phyloP scores from a whole-genome alignment of 2,329 filamentous ascomycete genomes.

The Botrytis squamosa region DNA sequence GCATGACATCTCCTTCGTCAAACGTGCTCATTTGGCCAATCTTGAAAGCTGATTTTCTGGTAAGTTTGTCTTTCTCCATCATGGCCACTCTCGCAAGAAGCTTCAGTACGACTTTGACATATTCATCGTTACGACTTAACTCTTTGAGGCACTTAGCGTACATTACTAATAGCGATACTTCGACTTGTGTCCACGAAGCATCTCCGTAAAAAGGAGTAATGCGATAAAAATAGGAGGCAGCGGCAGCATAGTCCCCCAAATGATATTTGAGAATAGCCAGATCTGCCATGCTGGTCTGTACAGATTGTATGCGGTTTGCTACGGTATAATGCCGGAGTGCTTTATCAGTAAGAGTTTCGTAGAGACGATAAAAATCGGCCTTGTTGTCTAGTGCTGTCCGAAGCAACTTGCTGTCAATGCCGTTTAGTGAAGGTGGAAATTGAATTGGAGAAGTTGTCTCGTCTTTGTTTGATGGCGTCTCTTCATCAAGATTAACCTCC shows the following conservation, averaged over 20 bases:
- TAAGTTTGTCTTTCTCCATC: slow-evolving; percentile 51
- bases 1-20: slow-evolving; percentile 25
- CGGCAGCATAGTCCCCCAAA: slow-evolving; percentile 68
- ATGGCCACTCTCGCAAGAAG: slow-evolving; percentile 67
- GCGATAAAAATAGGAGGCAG: slow-evolving; percentile 74
- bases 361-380: slow-evolving; percentile 64
- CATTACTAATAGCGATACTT: slow-evolving; percentile 81
- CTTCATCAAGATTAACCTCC: slow-evolving; percentile 53
- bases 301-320: slow-evolving; percentile 74
- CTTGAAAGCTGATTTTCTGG: slow-evolving; percentile 39
- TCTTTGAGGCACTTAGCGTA: slow-evolving; percentile 80
- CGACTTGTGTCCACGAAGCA: slow-evolving; percentile 74
- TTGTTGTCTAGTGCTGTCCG: slow-evolving; percentile 59
- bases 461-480: slow-evolving; percentile 12
- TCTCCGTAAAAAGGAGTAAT: slow-evolving; percentile 78
- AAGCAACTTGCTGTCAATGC: slow-evolving; percentile 57
- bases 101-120: slow-evolving; percentile 71
- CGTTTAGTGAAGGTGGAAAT: slow-evolving; percentile 39
- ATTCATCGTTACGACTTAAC: slow-evolving; percentile 74
- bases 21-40: slow-evolving; percentile 23
- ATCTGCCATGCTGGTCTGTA: slow-evolving; percentile 77
- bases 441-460: neutral
- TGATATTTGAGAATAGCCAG: slow-evolving; percentile 81
- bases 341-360: slow-evolving; percentile 78
- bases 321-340: slow-evolving; percentile 80